A percentile compares a stretch with the other conserved stretches of the same genome.
Conservation (phyloP, 2,329 filamentous ascomycete genomes). For the Pseudogymnoascus sp. region DNA sequence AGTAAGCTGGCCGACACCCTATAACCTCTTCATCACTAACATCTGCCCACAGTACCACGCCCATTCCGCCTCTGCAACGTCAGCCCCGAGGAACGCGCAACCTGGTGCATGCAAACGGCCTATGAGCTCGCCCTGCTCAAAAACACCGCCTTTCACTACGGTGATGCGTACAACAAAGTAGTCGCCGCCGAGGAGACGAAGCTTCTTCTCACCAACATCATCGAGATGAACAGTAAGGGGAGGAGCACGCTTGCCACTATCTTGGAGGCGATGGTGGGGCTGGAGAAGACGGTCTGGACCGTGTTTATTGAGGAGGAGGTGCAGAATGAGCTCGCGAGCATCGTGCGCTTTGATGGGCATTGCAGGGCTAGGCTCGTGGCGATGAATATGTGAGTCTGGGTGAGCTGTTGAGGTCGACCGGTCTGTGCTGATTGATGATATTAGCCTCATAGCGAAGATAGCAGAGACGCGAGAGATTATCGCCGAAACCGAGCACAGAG, state of each 20-base stretch:
- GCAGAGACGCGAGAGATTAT: background rate
- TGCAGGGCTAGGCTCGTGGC: background rate
- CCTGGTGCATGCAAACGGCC: background rate
- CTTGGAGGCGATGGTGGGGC: background rate
- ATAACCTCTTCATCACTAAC: background rate
- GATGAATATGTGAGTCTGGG: background rate
- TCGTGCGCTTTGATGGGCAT: background rate
- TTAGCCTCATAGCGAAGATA: background rate
- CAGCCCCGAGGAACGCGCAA: background rate
- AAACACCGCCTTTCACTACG: background rate
- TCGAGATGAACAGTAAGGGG: background rate
- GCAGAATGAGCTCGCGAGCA: background rate
- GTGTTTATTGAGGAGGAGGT: slow-evolving; percentile 4
- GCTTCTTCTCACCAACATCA: background rate
- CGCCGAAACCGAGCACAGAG: background rate
- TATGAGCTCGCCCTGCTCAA: background rate
- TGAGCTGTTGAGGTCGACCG: background rate
- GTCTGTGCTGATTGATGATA: background rate
- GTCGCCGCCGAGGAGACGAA: background rate
- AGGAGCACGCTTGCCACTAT: background rate
- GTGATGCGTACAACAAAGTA: background rate
- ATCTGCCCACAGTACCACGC: background rate
- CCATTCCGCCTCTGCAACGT: slow-evolving; percentile 1
- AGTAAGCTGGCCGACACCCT: background rate
- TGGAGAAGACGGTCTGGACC: background rate